These are phyloP conservation scores for Tetracladium setigerum DNA, from an alignment of 495 filamentous ascomycete species.

Conservation along the genomic window DNA sequence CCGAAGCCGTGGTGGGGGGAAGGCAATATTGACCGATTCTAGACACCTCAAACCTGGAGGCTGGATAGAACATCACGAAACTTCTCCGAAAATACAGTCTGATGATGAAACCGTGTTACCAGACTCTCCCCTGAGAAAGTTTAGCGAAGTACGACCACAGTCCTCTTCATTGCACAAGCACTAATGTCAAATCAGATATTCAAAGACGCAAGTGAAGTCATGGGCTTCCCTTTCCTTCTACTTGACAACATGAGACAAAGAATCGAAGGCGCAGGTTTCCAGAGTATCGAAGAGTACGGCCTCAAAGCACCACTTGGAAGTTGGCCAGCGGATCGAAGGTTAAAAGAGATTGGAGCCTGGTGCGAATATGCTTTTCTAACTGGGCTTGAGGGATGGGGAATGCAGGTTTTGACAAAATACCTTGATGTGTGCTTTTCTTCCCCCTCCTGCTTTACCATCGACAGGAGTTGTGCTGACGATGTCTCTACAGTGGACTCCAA, in stretches of 20 bases:
- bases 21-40: neutral
- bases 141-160: conserved; percentile 5
- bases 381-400: conserved; percentile 30
- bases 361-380: conserved; percentile 33
- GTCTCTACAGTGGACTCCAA: conserved; percentile 6
- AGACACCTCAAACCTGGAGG: conserved; percentile 37
- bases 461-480: neutral
- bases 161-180: conserved; percentile 11
- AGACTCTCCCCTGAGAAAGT: conserved; percentile 1
- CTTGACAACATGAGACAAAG: conserved; percentile 18
- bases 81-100: conserved; percentile 20
- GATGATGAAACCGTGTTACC: conserved; percentile 12
- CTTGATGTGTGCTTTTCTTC: conserved; percentile 8
- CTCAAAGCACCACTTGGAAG: conserved; percentile 31
- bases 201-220: conserved; percentile 28
- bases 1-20: neutral
- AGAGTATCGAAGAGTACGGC: conserved; percentile 19
- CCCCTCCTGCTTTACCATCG: too few species aligned
- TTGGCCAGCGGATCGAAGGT: conserved; percentile 34
- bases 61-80: conserved; percentile 46
- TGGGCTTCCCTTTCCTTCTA: conserved; percentile 33
- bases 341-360: conserved; percentile 38
- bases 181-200: conserved; percentile 19
- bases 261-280: conserved; percentile 28
- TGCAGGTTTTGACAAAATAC: conserved; percentile 11